phyloP scores from a whole-genome alignment of 208 protist genomes.

The Leishmania braziliensis region DNA sequence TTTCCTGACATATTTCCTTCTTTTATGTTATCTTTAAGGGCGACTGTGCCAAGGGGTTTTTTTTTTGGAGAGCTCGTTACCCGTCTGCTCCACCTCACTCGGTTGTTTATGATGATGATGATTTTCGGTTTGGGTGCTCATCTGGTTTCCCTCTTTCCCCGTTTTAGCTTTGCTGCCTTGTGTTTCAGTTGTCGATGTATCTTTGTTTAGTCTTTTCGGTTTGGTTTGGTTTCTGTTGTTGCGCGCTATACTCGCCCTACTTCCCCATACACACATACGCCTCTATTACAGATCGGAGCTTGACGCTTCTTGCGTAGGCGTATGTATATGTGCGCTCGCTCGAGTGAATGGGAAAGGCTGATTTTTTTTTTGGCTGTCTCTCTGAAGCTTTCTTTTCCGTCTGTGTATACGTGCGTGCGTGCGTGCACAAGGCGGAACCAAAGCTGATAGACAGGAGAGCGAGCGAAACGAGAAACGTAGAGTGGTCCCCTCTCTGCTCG shows the following conservation, averaged over 20 bases:
- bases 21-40: neutral
- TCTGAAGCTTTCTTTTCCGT: neutral
- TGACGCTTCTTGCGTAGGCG: too few species aligned
- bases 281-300: neutral
- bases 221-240: neutral
- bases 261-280: neutral
- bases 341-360: too few species aligned
- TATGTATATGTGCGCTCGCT: too few species aligned
- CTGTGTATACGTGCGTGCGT: neutral
- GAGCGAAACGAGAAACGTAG: neutral
- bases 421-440: neutral
- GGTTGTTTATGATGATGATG: slow-evolving; percentile 8
- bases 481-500: too few species aligned
- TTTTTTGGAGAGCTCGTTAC: too few species aligned
- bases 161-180: neutral
- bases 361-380: too few species aligned
- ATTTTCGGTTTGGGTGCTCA: neutral
- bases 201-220: neutral
- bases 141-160: neutral
- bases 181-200: slow-evolving; percentile 6
- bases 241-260: too few species aligned
- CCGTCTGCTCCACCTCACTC: slow-evolving; percentile 5
- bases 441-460: neutral
- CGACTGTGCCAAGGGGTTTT: too few species aligned
- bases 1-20: slow-evolving; percentile 13